Evolutionary conservation across 1,284 basidiomycete genomes (phyloP), one percentile per base, ranked within the genome.

Genomic region (Rhodotorula sp.): DNA sequence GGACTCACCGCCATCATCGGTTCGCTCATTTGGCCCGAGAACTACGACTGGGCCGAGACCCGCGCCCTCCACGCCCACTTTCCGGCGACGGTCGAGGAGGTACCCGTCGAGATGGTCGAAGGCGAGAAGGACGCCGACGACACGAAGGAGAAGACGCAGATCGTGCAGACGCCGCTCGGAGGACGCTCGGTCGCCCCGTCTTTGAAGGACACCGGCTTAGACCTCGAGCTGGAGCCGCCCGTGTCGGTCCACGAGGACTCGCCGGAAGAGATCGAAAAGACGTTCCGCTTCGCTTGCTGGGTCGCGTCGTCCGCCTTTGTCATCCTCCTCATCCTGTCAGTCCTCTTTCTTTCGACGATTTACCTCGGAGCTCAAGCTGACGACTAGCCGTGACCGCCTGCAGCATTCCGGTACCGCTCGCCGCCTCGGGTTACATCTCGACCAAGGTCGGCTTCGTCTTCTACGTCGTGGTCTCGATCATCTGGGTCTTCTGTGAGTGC

Each of bases 21-120:
- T 57, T 91, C 91, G 0, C 80, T 87, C 58, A 81, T 91, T 59
- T 87, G 86, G 84, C 92, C 93, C 0, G 91, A 89, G 47, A 80
- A 91, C 34, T 95, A 89, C 78, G 87, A 92, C 81, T 96, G 91
- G 81, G 87, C 87, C 52, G 82, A 85, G 47, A 94, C 92, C 0
- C 87, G 92, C 18, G 86, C 87, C 0, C 89, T 76, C 2, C 57
- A 73, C 51, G 65, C 65, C 4, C 43, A 71, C 64, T 49, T 46
- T 47, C 0, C 21, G 3, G 48, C 29, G 31, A n/a, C 34, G 31
- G 31, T 34, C 57, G 31, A 58, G 31, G 78, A 80, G 46, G 79
- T 81, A 5, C 26, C 48, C 26, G 48, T 34, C 31, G 48, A 29
- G 21, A 3, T 62, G 31, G 7, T 34, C 0, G 31, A 48, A 5